Evolutionary conservation across 495 filamentous ascomycete genomes (phyloP), one percentile per base, ranked within the genome.

Genomic region (Hypoxylon trugodes): DNA sequence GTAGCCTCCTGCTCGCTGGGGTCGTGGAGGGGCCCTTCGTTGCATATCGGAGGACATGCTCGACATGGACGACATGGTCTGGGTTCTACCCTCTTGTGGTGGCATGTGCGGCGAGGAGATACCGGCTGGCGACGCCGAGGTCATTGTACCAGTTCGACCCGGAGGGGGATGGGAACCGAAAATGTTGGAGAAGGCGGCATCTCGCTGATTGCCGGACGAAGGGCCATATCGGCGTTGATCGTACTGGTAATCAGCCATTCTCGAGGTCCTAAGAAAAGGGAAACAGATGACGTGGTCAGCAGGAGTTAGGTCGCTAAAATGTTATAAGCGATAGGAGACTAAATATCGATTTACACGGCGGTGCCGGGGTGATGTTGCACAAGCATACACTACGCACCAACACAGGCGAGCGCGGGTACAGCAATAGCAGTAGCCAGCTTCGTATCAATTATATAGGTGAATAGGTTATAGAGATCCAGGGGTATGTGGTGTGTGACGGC

Each of bases 141-240:
- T 90, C 90, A 93, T 92, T 4, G 90, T 93, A 57, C 92, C 91
- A 40, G 92, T 93, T 63, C 92, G 87, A 48, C 95, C 94, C 40
- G 90, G 90, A 32, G 90, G 91, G 42, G 90, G 91, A 45, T 90
- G 85, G 69, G 87, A 86, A 61, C 95, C 95, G 70, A 99, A 99
- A 67, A 99, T 99, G 77, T 93, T 91, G 52, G 90, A 91, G 76
- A 96, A 98, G 28, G 93, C 95, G 69, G 91, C 92, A 84, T 98
- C 94, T 77, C 95, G 87, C 76, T 96, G 91, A 68, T 84, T 82
- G 71, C 85, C 84, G 45, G 89, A 86, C 28, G 89, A 76, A 71
- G 87, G 83, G 60, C 86, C 89, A 74, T 91, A 89, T 59, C 85
- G 80, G 65, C 78, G 80, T 50, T 77, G 89, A 81, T 79, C 87